Conservation (phyloP, 2,329 filamentous ascomycete species). For the Pseudocercospora pini-densiflorae region DNA sequence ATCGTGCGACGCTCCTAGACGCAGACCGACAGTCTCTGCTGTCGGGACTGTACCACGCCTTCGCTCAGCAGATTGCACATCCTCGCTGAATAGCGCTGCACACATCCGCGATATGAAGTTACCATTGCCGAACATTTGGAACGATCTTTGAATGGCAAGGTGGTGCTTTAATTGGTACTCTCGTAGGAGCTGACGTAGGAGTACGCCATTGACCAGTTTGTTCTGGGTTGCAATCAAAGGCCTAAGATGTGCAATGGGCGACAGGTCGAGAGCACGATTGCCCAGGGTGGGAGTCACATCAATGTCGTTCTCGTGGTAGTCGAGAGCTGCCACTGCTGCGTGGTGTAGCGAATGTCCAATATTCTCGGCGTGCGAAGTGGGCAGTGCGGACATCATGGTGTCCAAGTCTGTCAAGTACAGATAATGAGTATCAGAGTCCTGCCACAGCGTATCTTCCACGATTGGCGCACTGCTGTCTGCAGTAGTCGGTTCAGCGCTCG, state of each 20-base stretch:
- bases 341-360: not conserved
- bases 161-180: slow-evolving; percentile 74
- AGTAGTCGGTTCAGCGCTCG: not conserved
- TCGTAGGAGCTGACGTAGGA: slow-evolving; percentile 76
- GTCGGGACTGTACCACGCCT: slow-evolving; percentile 69
- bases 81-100: slow-evolving; percentile 81
- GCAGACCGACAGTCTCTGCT: slow-evolving; percentile 77
- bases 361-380: not conserved
- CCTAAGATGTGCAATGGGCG: slow-evolving; percentile 29
- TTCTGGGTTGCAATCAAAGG: slow-evolving; percentile 76
- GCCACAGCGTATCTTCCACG: not conserved
- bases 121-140: slow-evolving; percentile 84
- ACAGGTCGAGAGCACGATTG: not conserved
- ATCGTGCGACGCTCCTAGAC: slow-evolving; percentile 76
- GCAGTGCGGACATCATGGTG: not conserved
- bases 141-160: slow-evolving; percentile 74
- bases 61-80: slow-evolving; percentile 78
- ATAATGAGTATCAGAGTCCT: not conserved
- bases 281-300: too few relatives aligned
- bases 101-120: slow-evolving; percentile 80
- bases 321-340: not conserved
- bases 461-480: not conserved
- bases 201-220: slow-evolving; percentile 75
- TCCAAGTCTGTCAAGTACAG: not conserved
- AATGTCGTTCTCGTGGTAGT: not conserved